Evolutionary conservation across 2,329 filamentous ascomycete genomes (phyloP), one percentile per base, ranked within the genome.

Genomic region (Decorospora gaudefroyi): DNA sequence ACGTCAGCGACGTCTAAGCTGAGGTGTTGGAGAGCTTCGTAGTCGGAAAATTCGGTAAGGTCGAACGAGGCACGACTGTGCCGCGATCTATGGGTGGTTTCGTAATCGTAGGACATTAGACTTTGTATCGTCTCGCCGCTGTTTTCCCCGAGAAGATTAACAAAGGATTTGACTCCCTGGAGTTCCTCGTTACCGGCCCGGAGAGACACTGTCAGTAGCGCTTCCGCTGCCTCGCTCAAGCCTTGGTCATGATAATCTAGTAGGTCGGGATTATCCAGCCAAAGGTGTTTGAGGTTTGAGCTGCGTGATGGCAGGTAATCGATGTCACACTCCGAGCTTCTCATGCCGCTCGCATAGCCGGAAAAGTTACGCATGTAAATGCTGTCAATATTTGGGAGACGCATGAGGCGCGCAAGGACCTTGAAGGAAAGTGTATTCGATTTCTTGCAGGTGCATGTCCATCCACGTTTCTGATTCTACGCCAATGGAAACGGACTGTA

Each of bases 61-160:
- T n/a, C n/a, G n/a, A n/a, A n/a, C n/a, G n/a, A n/a, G n/a, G n/a
- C n/a, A n/a, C n/a, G 31, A 29, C 41, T 11, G 4, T 6, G 21
- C 33, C 23, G 11, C 22, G 22, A 26, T 26, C 13, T 8, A n/a
- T 18, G 19, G 10, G 9, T 8, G 10, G 29, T 32, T 44, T 16
- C 36, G 3, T 40, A 41, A 12, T 30, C 47, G 15, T 53, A 53
- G 18, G 48, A 42, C 43, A 51, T 53, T 4, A 53, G 16, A 11
- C 39, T 51, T 16, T 42, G 26, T 2, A 53, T 23, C 5, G 43
- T 45, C 0, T 16, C 10, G 9, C 27, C 21, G 13, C 51, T 46
- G 9, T 1, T 6, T 3, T 1, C 11, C 6, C 36, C 27, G 8
- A 51, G 26, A 3, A n/a, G 13, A 11, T 21, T 3, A 13, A 46